A percentile compares a stretch with the other conserved stretches of the same genome.
Evolutionary conservation across 176 grass and related monocot species (phyloP).

Genomic region (Ampelocalamus luodianensis): DNA sequence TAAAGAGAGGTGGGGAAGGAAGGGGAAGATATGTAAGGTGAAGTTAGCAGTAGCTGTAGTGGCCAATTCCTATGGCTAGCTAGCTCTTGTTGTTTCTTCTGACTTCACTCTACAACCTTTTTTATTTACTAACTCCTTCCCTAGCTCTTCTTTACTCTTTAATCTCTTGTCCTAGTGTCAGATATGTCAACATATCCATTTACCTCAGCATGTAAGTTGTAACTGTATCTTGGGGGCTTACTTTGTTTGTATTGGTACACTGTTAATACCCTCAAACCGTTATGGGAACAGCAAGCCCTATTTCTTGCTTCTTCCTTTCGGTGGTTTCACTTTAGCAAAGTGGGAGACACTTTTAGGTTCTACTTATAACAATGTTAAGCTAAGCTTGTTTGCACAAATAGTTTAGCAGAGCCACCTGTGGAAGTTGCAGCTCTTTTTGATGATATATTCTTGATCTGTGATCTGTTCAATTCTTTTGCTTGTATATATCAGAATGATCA

Average conservation of each 20-base stretch:
- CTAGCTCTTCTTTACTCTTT: not conserved
- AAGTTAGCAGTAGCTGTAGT: constrained; percentile 51
- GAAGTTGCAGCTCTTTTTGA: not conserved
- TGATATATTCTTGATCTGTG: not conserved
- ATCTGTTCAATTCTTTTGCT: not conserved
- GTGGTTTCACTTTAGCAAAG: constrained; percentile 31
- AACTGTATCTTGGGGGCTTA: constrained; percentile 28
- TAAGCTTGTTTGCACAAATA: not conserved
- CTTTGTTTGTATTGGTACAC: constrained; percentile 35
- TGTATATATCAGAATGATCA: not conserved
- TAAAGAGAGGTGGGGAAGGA: constrained; percentile 40
- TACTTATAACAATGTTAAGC: not conserved
- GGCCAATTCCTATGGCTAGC: constrained; percentile 42
- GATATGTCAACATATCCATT: constrained; percentile 39
- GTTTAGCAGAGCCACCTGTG: not conserved
- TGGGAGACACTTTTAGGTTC: not conserved
- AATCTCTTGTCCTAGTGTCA: constrained; percentile 42
- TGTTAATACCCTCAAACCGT: constrained; percentile 15
- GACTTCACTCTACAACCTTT: constrained; percentile 1
- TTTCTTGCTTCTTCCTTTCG: constrained; percentile 13
- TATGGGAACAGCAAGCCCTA: constrained; percentile 16
- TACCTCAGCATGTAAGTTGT: constrained; percentile 31
- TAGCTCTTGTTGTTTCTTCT: constrained; percentile 33
- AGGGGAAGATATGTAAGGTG: constrained; percentile 45
- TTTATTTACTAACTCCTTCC: constrained; percentile 1